A percentile compares a stretch with the other conserved stretches of the same genome.
phyloP scores from a whole-genome alignment of 202 grass and related monocot species.

The Thinopyrum obtusiflorum region DNA sequence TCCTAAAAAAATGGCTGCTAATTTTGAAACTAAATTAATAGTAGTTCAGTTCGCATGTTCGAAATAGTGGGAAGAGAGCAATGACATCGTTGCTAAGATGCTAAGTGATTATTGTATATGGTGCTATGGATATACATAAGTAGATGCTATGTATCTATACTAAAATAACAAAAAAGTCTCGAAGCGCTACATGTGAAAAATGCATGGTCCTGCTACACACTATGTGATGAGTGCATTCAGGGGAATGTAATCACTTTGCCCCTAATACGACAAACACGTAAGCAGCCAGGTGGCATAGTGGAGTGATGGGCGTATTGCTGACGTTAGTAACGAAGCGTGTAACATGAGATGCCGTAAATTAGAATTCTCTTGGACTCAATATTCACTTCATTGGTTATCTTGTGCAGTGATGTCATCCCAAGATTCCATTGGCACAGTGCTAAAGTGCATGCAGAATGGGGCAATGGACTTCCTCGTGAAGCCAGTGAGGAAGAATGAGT shows the following conservation, averaged over 20 bases:
- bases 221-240: not conserved
- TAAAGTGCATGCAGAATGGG: slow-evolving; percentile 96
- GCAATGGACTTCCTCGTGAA: slow-evolving; percentile 95
- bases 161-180: not conserved
- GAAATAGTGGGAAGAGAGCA: not conserved
- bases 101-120: not conserved
- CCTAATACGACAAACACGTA: slow-evolving; percentile 20
- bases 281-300: not conserved
- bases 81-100: not conserved
- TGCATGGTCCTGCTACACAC: not conserved
- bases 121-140: not conserved
- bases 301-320: not conserved
- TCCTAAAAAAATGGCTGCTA: not conserved
- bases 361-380: not conserved
- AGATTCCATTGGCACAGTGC: slow-evolving; percentile 91
- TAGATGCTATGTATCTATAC: not conserved
- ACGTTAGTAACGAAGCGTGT: not conserved
- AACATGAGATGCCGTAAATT: not conserved
- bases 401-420: slow-evolving; percentile 90
- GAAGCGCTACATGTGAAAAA: not conserved
- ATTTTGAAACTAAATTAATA: not conserved
- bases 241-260: not conserved
- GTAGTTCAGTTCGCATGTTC: not conserved
- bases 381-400: slow-evolving; percentile 16
- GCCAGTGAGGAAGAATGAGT: slow-evolving; percentile 88